These are phyloP conservation scores for Puccinia sorghi DNA, from an alignment of 1,284 basidiomycete species.

Conservation along the genomic window DNA sequence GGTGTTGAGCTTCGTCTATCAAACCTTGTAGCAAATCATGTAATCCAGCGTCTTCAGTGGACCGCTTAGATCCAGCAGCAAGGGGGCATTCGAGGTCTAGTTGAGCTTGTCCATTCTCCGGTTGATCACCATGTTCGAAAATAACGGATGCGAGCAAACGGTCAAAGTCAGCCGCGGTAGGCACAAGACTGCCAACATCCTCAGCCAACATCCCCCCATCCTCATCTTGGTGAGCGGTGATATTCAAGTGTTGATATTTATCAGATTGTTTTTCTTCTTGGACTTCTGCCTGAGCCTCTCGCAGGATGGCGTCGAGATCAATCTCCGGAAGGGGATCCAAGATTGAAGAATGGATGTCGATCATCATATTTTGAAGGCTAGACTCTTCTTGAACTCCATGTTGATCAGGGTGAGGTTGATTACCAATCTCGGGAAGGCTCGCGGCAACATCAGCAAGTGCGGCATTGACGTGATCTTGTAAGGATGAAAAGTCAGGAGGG, in stretches of 20 bases:
- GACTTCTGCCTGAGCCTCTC: conserved; percentile 37
- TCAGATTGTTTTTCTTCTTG: conserved; percentile 14
- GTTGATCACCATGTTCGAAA: conserved; percentile 16
- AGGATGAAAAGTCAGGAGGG: conserved; percentile 7
- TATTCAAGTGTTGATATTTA: neutral
- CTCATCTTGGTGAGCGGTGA: neutral
- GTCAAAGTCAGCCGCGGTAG: conserved; percentile 29
- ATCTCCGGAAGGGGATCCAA: conserved; percentile 32
- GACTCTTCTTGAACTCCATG: neutral
- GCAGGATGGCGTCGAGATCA: conserved; percentile 31
- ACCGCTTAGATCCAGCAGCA: conserved; percentile 8
- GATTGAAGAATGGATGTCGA: conserved; percentile 19
- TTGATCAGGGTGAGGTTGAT: neutral
- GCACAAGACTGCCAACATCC: conserved; percentile 9
- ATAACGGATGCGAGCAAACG: conserved; percentile 13
- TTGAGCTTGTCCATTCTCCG: neutral
- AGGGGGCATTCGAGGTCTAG: neutral
- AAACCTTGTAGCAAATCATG: conserved; percentile 27
- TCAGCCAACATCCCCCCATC: neutral
- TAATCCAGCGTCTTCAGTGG: conserved; percentile 23
- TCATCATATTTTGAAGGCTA: conserved; percentile 3
- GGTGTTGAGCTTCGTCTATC: conserved; percentile 31
- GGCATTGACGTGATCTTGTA: conserved; percentile 49
- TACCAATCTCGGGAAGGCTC: conserved; percentile 21
- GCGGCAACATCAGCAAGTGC: conserved; percentile 46